Evolutionary conservation across 148 eudicot genomes (phyloP), one percentile per base, ranked within the genome.

Genomic region (Euryodendron excelsum): DNA sequence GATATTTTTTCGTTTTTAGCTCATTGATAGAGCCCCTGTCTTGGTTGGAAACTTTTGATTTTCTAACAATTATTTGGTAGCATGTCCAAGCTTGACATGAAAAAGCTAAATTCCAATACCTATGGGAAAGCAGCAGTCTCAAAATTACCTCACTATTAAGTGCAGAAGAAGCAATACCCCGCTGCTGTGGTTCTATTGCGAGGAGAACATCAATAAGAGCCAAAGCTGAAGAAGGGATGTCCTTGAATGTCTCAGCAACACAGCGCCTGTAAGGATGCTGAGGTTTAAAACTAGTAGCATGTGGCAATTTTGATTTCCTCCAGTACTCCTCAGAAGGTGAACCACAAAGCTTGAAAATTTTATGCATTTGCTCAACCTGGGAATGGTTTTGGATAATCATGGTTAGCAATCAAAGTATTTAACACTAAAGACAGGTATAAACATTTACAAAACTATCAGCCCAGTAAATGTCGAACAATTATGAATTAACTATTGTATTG

Each of bases 311-410:
- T 74, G 93, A 83, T 79, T 84, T 90, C 72, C 63, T 91, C 98
- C 98, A 95, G 71, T 91, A 95, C 56, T 91, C 89, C 77, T 93
- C 97, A 72, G 98, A 83, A 0, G 98, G 98, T 78, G 98, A 95
- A 81, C 98, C 98, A 85, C 98, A 95, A 47, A 95, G 93, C 90
- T 95, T 95, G 83, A 93, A 94, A 62, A 94, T 94, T 74, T 94
- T 92, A 85, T 94, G 98, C 92, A 94, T 90, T 85, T 94, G 98
- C 87, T 94, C 98, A 70, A 94, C 97, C 98, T 94, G 76, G 11
- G 55, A 39, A 79, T 48, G 18, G 65, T 50, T 37, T 28, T 44
- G 69, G n/a, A 11, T 31, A 18, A 28, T 69, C 8, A 10, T 34
- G 28, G 25, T 71, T 50, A 41, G 72, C 36, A 45, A 45, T 25